Percentiles rank a stretch among this genome's conserved stretches.
These are phyloP conservation scores for Akanthomyces muscarius DNA, from an alignment of 2,329 filamentous ascomycete genomes.

Conservation along the genomic window DNA sequence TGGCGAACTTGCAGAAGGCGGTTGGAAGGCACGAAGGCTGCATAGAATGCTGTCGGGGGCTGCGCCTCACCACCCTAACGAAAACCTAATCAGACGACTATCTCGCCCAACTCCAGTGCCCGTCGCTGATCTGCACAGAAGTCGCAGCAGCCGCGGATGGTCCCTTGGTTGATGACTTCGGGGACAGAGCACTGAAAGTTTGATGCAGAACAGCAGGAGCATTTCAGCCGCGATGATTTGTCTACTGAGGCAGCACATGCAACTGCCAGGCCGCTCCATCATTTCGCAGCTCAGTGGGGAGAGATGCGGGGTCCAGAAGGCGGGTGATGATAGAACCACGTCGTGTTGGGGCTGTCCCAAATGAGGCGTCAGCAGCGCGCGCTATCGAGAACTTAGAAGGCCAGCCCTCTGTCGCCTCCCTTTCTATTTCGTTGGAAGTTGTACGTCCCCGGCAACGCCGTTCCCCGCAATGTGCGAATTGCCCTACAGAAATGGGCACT, in stretches of 20 bases:
- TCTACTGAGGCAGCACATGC: not conserved
- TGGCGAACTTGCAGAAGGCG: conserved; percentile 10
- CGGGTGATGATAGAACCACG: not conserved
- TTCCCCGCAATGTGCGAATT: not conserved
- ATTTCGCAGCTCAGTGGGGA: conserved; percentile 2
- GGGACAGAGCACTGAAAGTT: not conserved
- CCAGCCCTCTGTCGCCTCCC: not conserved
- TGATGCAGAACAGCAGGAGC: not conserved
- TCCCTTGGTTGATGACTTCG: not conserved
- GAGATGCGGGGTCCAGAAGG: not conserved
- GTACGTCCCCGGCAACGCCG: not conserved
- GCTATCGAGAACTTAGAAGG: not conserved
- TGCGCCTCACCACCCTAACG: conserved; percentile 10
- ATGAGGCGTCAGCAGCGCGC: not conserved
- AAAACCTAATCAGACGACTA: conserved; percentile 15
- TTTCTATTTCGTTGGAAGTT: not conserved
- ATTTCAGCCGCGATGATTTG: not conserved
- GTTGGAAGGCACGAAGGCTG: conserved; percentile 5
- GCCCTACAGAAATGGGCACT: not conserved
- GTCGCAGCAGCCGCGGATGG: not conserved
- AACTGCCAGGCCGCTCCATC: not conserved
- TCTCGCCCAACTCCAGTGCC: not conserved
- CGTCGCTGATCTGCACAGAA: not conserved
- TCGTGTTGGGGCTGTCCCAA: not conserved
- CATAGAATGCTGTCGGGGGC: conserved; percentile 8